These are phyloP conservation scores for Lactifluus hygrophoroides DNA, from an alignment of 768 basidiomycete species.

Conservation along the genomic window DNA sequence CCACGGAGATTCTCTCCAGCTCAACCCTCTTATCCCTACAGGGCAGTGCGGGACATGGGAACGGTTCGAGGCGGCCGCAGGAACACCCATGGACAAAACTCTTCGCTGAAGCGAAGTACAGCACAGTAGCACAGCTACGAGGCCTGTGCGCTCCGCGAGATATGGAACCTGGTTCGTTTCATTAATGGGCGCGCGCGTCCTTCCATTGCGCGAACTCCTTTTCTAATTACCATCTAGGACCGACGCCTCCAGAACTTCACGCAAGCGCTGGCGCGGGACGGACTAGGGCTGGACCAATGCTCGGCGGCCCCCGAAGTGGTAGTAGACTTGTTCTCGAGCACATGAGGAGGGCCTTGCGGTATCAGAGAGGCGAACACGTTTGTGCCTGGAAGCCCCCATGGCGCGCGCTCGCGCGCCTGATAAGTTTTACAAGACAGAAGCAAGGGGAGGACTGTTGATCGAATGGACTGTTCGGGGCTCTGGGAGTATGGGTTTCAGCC, in stretches of 20 bases:
- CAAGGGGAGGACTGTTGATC: background rate
- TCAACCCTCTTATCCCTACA: background rate
- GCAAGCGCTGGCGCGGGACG: background rate
- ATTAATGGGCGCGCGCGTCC: background rate
- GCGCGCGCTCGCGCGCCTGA: constrained; percentile 3
- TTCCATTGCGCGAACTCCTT: background rate
- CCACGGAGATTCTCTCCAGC: background rate
- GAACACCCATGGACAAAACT: background rate
- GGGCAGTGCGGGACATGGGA: no score
- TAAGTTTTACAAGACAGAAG: background rate
- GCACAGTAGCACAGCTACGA: background rate
- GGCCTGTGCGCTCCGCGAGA: background rate
- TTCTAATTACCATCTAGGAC: background rate
- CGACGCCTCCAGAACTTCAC: background rate
- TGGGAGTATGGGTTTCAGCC: background rate
- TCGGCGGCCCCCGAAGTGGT: constrained; percentile 6
- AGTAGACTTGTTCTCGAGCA: background rate
- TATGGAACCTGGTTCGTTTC: background rate
- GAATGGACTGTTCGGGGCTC: background rate
- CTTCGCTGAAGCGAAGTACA: background rate
- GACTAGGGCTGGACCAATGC: background rate
- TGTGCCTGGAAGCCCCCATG: constrained; percentile 4
- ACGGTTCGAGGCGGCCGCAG: no score
- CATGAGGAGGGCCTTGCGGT: background rate
- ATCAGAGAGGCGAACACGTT: constrained; percentile 9